Evolutionary conservation across 1,139 yeast genomes (phyloP), one percentile per base, ranked within the genome.

Genomic region (Zygoascus meyerae): DNA sequence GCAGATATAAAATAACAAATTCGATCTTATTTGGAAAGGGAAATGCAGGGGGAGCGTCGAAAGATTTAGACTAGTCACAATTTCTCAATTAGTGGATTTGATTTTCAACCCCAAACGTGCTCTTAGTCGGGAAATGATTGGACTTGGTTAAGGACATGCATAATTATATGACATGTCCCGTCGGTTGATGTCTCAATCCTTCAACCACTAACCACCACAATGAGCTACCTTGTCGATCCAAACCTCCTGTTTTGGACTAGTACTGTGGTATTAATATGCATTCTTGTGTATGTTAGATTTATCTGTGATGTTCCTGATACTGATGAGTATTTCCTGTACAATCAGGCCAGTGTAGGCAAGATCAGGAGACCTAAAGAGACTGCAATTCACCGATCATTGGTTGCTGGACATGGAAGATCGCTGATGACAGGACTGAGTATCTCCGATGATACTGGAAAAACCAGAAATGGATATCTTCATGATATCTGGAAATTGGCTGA

Each of bases 371-470:
- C 69, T 1, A 69, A 72, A 32, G 85, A 83, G 58, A 73, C 83
- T 12, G 81, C 87, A 1, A 69, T 81, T n/a, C 75, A 79, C 61
- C 73, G 83, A 48, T 79, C 86, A 7, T 73, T 76, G 0, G 69
- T 79, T 17, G 72, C 83, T 32, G 67, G 67, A 2, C 67, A 63
- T 45, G 68, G 68, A 33, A 53, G 59, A 9, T 59, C 60, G 2
- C 53, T 69, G 44, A 50, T 67, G 12, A 74, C 79, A 2, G 87
- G 87, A 0, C 66, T 82, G 47, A 74, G 77, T 43, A 75, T 83
- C 31, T 66, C 81, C 34, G 51, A 50, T 11, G 54, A 43, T 32
- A 51, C 36, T 47, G 59, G 57, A 45, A 48, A 42, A 38, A 54
- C 60, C 12, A 63, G 86, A 41, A 78, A 78, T 52, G 87, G 87